These are phyloP conservation scores for Leishmania major DNA, from an alignment of 208 protist genomes.

Conservation along the genomic window DNA sequence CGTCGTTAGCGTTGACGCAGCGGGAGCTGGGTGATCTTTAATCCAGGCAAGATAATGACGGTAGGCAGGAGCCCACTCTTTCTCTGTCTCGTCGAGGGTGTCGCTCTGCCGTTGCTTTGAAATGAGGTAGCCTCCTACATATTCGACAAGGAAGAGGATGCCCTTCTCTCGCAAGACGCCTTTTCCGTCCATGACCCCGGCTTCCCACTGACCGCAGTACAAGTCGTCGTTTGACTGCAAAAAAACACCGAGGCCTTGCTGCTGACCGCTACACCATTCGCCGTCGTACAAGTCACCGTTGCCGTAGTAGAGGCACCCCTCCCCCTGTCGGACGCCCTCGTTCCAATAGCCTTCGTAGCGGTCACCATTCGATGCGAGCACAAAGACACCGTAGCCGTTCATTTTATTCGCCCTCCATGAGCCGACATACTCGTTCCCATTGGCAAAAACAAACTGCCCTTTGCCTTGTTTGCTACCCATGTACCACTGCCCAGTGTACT, in stretches of 20 bases:
- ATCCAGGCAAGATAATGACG: constrained; percentile 26
- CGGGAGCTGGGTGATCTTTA: constrained; percentile 10
- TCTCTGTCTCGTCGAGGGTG: constrained; percentile 21
- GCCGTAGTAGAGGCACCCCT: constrained; percentile 44
- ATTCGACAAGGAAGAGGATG: constrained; percentile 51
- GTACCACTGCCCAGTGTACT: constrained; percentile 70
- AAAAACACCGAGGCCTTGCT: constrained; percentile 60
- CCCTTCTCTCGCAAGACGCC: constrained; percentile 54
- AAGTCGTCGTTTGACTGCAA: constrained; percentile 49
- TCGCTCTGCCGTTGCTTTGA: constrained; percentile 29
- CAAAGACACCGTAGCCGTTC: constrained; percentile 65
- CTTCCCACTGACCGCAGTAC: constrained; percentile 75
- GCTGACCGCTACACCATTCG: constrained; percentile 51
- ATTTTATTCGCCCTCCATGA: constrained; percentile 63
- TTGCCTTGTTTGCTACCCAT: constrained; percentile 75
- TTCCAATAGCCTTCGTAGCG: constrained; percentile 64
- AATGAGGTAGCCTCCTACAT: constrained; percentile 58
- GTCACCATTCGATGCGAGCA: constrained; percentile 40
- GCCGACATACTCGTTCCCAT: constrained; percentile 67
- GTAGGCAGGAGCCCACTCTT: constrained; percentile 25
- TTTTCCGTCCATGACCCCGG: constrained; percentile 66
- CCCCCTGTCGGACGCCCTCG: constrained; percentile 49
- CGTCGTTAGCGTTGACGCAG: not conserved
- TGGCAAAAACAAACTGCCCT: constrained; percentile 50
- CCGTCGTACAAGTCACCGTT: constrained; percentile 68